Evolutionary conservation across 352 stramenopile genomes (phyloP), one percentile per base, ranked within the genome.

Genomic region (Peronospora destructor): DNA sequence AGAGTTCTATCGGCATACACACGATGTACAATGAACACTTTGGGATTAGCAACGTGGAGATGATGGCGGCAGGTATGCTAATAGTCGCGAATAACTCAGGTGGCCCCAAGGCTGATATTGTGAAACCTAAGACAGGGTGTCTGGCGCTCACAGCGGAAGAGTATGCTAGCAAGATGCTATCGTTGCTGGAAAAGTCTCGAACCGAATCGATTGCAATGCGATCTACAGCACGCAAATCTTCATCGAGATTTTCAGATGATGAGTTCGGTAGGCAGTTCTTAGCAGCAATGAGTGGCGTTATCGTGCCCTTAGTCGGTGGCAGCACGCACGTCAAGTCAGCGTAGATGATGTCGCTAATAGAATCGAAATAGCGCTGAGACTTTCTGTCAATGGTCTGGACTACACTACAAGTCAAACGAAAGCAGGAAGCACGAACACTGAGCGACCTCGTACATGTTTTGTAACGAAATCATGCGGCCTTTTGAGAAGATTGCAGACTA

Each of bases 21-120:
- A 99, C 96, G 11, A 99, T 99, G 97, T 98, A 95, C 76, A 98
- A 99, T 51, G 97, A 99, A 68, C 97, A 99, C 71, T 99, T 99
- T 79, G 97, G 97, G 6, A 99, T 99, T 66, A 95, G 95, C 41
- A 94, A 99, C 26, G 97, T 99, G 35, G 97, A 99, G 76, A 98
- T 99, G 94, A 98, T 99, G 93, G 90, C 96, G 7, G 91, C 96
- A 1, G 96, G 96, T 9, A 68, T 99, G 47, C 68, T 99, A 0
- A 81, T 95, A 0, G 71, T 99, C 6, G 97, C 96, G 4, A 97
- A 99, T 72, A 87, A 98, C 62, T 98, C 91, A 6, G 97, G 96
- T 34, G 97, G 97, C 0, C 97, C 97, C 0, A 86, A 94, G 42
- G 76, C 75, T 10, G 94, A 98, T 50, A 98, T 98, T 53, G 81